Base-by-base conservation (phyloP, 805 yeast species). In the Ogataea kodamae region DNA sequence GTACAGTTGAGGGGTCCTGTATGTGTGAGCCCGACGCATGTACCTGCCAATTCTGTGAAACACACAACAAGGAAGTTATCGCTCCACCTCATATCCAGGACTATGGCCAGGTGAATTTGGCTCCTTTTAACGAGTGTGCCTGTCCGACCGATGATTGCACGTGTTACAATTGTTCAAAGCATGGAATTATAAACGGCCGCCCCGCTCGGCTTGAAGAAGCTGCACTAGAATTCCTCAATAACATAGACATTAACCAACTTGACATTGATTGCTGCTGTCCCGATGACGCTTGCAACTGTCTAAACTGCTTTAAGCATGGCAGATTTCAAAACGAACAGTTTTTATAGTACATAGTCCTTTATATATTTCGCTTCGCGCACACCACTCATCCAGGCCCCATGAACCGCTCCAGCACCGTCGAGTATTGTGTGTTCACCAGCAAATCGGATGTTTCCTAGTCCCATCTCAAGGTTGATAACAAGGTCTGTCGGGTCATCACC, bases 351-450 rank as follows among this genome's bases (percentile, higher is more conserved):
- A 25, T 42, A 44, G 3, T 36, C 33, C 11, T 57, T 21, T 10
- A 57, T 37, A 24, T 41, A 28, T n/a, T 39, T 28, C 1, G 61
- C 55, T 37, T 58, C 62, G n/a, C 61, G 42, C 15, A 33, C 39
- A 2, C 63, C 96, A 49, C 90, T 81, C 41, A 66, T 64, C 76
- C 85, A 86, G 0, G 96, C 96, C 0, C 95, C 96, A 54, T 88
- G 94, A 5, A 82, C 92, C 47, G 95, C 88, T 0, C 96, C 96
- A 10, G 87, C 82, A 6, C 95, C 96, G 45, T 86, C 95, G 46
- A 75, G 61, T 14, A 78, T 75, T 0, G 96, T 82, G 55, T 88
- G 96, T 52, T 88, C 96, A 6, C 96, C 96, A 0, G 96, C 96
- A 65, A 88, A 88, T 25, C 95, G 65, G 3, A 88, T 60, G 6